Evolutionary conservation across 495 filamentous ascomycete species (phyloP), one percentile per base, ranked within the genome.

Genomic region (Penicillium flavigenum): DNA sequence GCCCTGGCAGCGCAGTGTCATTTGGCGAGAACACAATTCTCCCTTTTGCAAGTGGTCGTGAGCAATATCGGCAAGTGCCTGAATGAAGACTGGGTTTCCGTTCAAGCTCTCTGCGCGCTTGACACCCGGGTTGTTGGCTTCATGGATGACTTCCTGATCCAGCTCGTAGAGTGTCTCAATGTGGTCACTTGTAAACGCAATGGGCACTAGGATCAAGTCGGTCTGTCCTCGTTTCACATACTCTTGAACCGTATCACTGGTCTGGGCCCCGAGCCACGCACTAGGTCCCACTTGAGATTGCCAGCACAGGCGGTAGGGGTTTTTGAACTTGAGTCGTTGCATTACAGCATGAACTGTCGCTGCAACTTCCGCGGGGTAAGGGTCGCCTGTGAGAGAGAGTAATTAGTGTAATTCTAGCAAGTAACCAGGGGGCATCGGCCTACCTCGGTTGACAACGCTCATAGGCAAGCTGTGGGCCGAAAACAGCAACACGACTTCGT

Each of bases 321-420:
- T 94, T 61, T 81, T 83, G 70, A 91, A 88, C 9, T 86, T 86
- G 11, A 99, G 82, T 24, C 89, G 81, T 64, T 94, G 84, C 91
- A 96, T 96, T 6, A 99, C 95, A 3, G 95, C 93, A 64, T 96
- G 86, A 6, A 97, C 94, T 6, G 95, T 98, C n/a, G 95, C 95
- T 3, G 87, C 94, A 5, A 99, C 95, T 72, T 99, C 95, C 27
- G 92, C 89, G 1, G 95, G 94, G 64, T 99, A 99, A 5, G 95
- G 89, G 61, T 99, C 95, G 46, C 94, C 88, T 90, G 61, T 17
- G 55, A 50, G 31, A 31, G 4, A 29, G 19, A 12, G 9, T 36
- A 17, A 61, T 76, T 58, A 72, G 63, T 34, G 49, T 16, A 22
- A 39, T 22, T 14, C 43, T 29, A 16, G 14, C 0, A 10, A 4